Percentiles rank a stretch among this genome's conserved stretches.
Evolutionary conservation across 768 basidiomycete species (phyloP).

Genomic region (Suillus alpinus): DNA sequence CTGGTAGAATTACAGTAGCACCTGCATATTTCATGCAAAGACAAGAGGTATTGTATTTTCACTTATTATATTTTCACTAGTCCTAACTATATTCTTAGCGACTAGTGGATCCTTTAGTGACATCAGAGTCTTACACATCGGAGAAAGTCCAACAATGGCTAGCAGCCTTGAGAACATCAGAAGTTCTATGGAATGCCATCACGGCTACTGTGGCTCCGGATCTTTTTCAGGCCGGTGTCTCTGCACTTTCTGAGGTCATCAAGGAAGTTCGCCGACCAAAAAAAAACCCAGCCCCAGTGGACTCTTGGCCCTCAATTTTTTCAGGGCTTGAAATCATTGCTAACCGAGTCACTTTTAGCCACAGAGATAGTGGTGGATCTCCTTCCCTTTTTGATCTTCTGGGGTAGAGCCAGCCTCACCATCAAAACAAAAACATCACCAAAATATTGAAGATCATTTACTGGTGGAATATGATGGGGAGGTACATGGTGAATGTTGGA

Average conservation of each 20-base stretch:
- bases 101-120: neutral
- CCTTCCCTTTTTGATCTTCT: no score
- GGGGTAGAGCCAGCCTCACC: neutral
- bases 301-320: slow-evolving; percentile 5
- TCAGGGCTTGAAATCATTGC: slow-evolving; percentile 1
- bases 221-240: neutral
- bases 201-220: neutral
- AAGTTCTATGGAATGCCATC: neutral
- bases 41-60: neutral
- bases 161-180: neutral
- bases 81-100: neutral
- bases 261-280: neutral
- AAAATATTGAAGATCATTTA: neutral
- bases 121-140: neutral
- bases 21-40: neutral
- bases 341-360: neutral
- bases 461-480: neutral
- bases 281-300: neutral
- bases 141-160: neutral
- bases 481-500: neutral
- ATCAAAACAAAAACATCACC: neutral
- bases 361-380: neutral
- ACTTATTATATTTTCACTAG: neutral
- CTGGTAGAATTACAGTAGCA: neutral
- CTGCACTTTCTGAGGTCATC: neutral